These are phyloP conservation scores for Geotrichum candidum DNA, from an alignment of 1,139 yeast species.

Conservation along the genomic window DNA sequence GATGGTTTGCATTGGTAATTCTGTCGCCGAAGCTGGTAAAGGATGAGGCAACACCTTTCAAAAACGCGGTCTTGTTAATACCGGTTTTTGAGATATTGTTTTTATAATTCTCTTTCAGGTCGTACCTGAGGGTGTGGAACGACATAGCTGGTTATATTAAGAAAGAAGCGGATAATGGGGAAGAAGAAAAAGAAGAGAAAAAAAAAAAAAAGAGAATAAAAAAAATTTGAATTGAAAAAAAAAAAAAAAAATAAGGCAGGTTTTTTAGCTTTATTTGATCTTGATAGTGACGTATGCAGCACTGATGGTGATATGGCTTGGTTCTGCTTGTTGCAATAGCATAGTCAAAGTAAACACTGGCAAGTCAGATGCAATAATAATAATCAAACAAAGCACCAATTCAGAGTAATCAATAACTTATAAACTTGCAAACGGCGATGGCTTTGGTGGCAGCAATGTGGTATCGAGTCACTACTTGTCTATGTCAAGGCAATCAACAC, in stretches of 20 bases:
- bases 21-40: slow-evolving; percentile 18
- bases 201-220: too few species aligned
- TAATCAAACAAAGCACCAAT: not conserved
- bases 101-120: slow-evolving; percentile 12
- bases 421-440: too few species aligned
- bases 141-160: slow-evolving; percentile 7
- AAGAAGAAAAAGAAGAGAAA: not conserved
- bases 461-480: not conserved
- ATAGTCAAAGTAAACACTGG: not conserved
- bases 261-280: too few species aligned
- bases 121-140: slow-evolving; percentile 12
- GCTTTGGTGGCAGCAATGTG: too few species aligned
- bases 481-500: not conserved
- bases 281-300: not conserved
- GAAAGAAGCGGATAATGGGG: not conserved
- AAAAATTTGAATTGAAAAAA: too few species aligned
- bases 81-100: slow-evolving; percentile 10
- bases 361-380: not conserved
- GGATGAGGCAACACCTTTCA: slow-evolving; percentile 16
- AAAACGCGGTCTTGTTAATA: slow-evolving; percentile 5
- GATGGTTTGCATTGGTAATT: slow-evolving; percentile 17
- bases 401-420: not conserved
- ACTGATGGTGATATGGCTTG: not conserved
- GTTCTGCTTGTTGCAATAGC: not conserved
- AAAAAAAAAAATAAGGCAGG: too few species aligned